phyloP scores from a whole-genome alignment of 1,284 basidiomycete species.

The Naganishia sp. region DNA sequence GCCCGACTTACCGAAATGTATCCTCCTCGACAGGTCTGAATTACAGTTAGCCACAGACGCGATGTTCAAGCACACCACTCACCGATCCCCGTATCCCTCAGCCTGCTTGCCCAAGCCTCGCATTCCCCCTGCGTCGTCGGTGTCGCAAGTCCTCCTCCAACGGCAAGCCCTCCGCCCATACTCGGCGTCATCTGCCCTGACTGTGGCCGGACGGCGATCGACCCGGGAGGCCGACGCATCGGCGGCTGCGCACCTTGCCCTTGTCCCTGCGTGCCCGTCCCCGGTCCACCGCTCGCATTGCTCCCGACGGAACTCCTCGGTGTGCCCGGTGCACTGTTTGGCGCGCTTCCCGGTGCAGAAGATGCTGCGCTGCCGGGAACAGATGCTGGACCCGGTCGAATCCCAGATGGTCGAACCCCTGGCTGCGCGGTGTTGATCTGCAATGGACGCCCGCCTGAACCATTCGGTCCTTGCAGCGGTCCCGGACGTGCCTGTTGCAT shows the following conservation, averaged over 20 bases:
- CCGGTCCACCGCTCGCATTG: conserved; percentile 4
- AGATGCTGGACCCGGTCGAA: conserved; percentile 15
- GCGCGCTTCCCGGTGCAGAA: conserved; percentile 21
- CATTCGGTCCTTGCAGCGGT: conserved; percentile 21
- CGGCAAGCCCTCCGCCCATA: conserved; percentile 4
- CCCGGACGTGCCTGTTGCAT: conserved; percentile 22
- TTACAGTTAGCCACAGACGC: not conserved
- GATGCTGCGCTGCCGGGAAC: conserved; percentile 17
- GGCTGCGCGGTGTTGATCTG: conserved; percentile 7
- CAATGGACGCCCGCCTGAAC: conserved; percentile 6
- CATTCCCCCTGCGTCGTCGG: conserved; percentile 28
- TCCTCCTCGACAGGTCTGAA: conserved; percentile 19
- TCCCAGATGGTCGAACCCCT: conserved; percentile 7
- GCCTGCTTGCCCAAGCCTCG: conserved; percentile 20
- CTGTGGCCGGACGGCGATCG: conserved; percentile 4
- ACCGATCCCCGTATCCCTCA: conserved; percentile 28
- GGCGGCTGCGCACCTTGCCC: conserved; percentile 10
- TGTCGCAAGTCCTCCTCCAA: conserved; percentile 22
- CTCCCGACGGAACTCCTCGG: conserved; percentile 21
- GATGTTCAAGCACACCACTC: not conserved
- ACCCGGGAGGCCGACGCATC: conserved; percentile 14
- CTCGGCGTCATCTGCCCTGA: conserved; percentile 17
- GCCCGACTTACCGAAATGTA: conserved; percentile 16
- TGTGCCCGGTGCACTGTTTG: conserved; percentile 22
- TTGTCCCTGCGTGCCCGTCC: not conserved